phyloP scores from a whole-genome alignment of 306 rosid genomes.

The Trifolium fragiferum region DNA sequence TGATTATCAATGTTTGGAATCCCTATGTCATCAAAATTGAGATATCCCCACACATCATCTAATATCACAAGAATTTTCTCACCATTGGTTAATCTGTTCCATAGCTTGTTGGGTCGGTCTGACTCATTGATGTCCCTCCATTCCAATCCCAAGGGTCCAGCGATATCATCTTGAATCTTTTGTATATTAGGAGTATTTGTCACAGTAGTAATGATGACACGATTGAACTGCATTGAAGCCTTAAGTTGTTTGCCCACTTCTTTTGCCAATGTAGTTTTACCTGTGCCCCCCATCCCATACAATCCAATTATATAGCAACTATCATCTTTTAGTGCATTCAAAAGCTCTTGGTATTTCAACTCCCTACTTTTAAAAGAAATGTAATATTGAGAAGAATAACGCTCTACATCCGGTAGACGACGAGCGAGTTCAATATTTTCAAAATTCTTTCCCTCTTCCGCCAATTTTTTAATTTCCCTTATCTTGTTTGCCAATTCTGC shows the following conservation, averaged over 20 bases:
- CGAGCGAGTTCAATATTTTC: too few species aligned
- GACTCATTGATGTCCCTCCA: neutral
- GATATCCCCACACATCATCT: conserved; percentile 29
- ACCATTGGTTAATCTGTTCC: neutral
- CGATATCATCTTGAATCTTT: conserved; percentile 34
- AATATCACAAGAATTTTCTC: conserved; percentile 34
- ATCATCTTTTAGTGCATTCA: neutral
- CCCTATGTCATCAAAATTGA: neutral
- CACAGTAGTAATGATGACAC: neutral
- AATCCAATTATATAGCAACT: conserved; percentile 9
- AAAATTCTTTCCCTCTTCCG: too few species aligned
- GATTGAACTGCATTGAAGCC: neutral
- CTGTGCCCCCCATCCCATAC: conserved; percentile 35
- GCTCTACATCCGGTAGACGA: too few species aligned
- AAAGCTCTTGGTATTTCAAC: neutral
- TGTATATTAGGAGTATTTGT: neutral
- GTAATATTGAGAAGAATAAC: too few species aligned
- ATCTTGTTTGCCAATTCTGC: too few species aligned
- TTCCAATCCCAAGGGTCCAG: neutral
- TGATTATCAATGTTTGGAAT: neutral
- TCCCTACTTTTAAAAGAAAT: neutral
- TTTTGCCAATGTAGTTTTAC: conserved; percentile 29
- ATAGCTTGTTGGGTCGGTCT: neutral
- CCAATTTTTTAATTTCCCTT: too few species aligned
- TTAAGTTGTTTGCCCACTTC: neutral